phyloP scores from a whole-genome alignment of 192 early-diverging fungal genomes.

The Dispira simplex region DNA sequence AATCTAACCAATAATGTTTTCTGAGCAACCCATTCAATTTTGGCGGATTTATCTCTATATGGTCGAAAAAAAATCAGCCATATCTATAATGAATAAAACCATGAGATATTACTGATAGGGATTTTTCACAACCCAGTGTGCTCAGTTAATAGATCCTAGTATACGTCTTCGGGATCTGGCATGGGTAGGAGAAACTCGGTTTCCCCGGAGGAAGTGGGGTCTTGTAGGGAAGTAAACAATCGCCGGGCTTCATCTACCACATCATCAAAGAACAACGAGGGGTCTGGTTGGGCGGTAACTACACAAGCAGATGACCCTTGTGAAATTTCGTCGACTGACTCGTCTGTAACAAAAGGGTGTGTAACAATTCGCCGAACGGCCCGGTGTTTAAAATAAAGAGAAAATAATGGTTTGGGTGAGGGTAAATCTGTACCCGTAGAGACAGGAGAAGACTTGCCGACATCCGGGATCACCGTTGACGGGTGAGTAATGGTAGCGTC shows the following conservation, averaged over 20 bases:
- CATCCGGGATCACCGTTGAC: no score
- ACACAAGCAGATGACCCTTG: no score
- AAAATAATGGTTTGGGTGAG: no score
- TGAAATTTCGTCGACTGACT: no score
- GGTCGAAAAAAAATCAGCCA: no score
- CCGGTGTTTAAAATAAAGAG: no score
- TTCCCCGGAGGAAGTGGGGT: not conserved
- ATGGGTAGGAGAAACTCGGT: not conserved
- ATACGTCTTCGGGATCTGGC: constrained; percentile 3
- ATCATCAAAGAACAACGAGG: constrained; percentile 17
- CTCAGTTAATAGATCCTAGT: not conserved
- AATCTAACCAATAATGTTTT: no score
- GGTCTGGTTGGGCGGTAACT: constrained; percentile 5
- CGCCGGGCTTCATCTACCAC: constrained; percentile 12
- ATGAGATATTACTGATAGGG: not conserved
- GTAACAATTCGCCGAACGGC: constrained; percentile 15
- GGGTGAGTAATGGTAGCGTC: not conserved
- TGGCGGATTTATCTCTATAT: no score
- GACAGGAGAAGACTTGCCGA: no score
- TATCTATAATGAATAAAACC: not conserved
- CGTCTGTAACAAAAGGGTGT: constrained; percentile 1
- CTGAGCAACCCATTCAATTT: no score
- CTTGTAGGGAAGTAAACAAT: not conserved
- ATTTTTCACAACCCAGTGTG: not conserved
- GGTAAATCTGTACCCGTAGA: no score